phyloP scores from a whole-genome alignment of 495 filamentous ascomycete genomes.

The Aspergillus conjunctus region DNA sequence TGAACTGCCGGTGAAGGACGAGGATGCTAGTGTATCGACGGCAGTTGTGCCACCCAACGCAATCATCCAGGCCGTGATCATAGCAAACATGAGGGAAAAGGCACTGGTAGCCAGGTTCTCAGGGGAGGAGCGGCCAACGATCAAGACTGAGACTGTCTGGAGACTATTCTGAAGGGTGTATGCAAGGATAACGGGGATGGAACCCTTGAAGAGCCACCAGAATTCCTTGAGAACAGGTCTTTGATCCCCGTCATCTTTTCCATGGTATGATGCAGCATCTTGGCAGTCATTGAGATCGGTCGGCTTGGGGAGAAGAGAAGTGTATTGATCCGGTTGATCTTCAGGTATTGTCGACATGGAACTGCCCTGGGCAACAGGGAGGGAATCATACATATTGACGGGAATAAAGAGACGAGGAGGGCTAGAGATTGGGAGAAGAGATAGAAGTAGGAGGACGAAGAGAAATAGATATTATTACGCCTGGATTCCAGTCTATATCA shows the following conservation, averaged over 20 bases:
- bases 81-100: conserved; percentile 93
- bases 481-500: background rate
- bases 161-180: conserved; percentile 89
- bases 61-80: conserved; percentile 88
- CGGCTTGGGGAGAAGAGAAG: conserved; percentile 51
- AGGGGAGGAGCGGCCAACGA: conserved; percentile 79
- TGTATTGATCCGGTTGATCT: conserved; percentile 42
- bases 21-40: conserved; percentile 83
- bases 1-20: conserved; percentile 80
- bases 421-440: background rate
- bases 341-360: background rate
- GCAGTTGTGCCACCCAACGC: conserved; percentile 91
- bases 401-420: background rate
- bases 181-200: conserved; percentile 81
- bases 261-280: conserved; percentile 10
- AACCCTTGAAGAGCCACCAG: conserved; percentile 64
- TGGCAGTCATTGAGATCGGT: conserved; percentile 18
- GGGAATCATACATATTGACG: conserved; percentile 18
- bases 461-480: background rate
- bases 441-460: background rate
- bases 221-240: conserved; percentile 61
- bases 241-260: conserved; percentile 18
- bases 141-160: conserved; percentile 81
- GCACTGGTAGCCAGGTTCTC: conserved; percentile 81
- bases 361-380: background rate